Conservation (phyloP, 129 eudicot species). For the Artemisia annua region DNA sequence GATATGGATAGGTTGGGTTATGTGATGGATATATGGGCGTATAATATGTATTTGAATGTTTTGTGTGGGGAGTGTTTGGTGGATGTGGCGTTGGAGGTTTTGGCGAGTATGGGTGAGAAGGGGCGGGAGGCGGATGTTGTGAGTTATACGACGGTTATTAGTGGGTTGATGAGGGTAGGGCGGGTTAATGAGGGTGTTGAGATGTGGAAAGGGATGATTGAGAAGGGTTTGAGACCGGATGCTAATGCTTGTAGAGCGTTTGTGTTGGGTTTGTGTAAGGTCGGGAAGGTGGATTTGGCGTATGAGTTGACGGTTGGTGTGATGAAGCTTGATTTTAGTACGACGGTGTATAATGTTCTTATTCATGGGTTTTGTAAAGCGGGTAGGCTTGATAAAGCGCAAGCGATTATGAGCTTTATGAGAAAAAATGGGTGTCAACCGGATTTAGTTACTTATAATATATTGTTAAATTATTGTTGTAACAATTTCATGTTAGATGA, state of each 20-base stretch:
- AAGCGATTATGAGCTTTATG: conserved; percentile 63
- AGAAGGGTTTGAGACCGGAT: conserved; percentile 60
- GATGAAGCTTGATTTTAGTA: conserved; percentile 57
- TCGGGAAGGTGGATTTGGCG: conserved; percentile 88
- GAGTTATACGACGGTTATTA: conserved; percentile 74
- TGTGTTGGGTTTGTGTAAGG: conserved; percentile 74
- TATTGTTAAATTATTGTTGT: conserved; percentile 72
- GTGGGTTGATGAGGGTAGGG: conserved; percentile 60
- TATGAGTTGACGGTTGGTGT: conserved; percentile 78
- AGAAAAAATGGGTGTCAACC: conserved; percentile 74
- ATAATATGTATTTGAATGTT: conserved; percentile 69
- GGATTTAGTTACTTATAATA: conserved; percentile 77
- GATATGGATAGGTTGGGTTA: conserved; percentile 76
- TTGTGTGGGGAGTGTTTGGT: conserved; percentile 72
- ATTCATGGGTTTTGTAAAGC: conserved; percentile 73
- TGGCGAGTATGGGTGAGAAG: conserved; percentile 54
- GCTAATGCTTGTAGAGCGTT: conserved; percentile 79
- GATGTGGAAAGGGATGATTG: conserved; percentile 80
- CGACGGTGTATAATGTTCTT: conserved; percentile 66
- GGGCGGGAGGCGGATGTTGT: conserved; percentile 85
- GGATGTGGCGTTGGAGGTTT: conserved; percentile 58
- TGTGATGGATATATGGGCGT: conserved; percentile 89
- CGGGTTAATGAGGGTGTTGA: conserved; percentile 62
- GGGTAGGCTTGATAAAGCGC: conserved; percentile 81
- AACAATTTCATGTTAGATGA: conserved; percentile 61